A percentile compares a stretch with the other conserved stretches of the same genome.
These are phyloP conservation scores for Pleurotus giganteus DNA, from an alignment of 768 basidiomycete genomes.

Conservation along the genomic window DNA sequence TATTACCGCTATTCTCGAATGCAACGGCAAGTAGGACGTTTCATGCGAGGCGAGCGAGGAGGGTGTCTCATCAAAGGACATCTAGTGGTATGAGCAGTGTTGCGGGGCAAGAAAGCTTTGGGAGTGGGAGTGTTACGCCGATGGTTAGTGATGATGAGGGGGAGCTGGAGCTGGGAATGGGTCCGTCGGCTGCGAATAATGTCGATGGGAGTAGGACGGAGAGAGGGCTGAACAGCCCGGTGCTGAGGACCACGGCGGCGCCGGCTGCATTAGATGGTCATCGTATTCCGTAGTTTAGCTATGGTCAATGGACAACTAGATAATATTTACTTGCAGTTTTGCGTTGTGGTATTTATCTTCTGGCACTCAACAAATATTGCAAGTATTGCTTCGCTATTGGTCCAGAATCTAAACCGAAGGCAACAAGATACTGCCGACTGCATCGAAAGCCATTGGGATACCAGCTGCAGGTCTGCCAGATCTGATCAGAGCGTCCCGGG, in stretches of 20 bases:
- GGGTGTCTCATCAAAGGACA: constrained; percentile 31
- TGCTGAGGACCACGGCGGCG: background rate
- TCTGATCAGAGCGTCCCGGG: too few relatives aligned
- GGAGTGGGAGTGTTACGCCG: constrained; percentile 37
- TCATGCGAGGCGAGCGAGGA: constrained; percentile 71
- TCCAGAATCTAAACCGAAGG: too few relatives aligned
- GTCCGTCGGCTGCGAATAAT: constrained; percentile 12
- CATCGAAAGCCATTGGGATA: too few relatives aligned
- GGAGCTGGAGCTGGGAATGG: constrained; percentile 42
- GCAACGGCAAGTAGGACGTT: constrained; percentile 86
- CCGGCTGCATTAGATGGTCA: background rate
- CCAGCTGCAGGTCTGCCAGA: too few relatives aligned
- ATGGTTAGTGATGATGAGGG: constrained; percentile 40
- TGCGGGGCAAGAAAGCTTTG: constrained; percentile 26
- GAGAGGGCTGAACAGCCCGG: constrained; percentile 7
- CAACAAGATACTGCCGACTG: too few relatives aligned
- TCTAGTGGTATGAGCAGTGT: constrained; percentile 16
- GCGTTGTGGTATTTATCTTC: too few relatives aligned
- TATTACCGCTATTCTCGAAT: constrained; percentile 91
- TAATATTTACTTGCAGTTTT: background rate
- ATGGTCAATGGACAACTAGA: background rate
- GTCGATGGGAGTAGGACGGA: constrained; percentile 18
- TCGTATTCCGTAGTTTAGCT: background rate
- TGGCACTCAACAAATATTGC: too few relatives aligned
- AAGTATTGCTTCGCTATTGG: too few relatives aligned